Conservation (phyloP, 2,329 filamentous ascomycete species). For the Scedosporium dehoogii region DNA sequence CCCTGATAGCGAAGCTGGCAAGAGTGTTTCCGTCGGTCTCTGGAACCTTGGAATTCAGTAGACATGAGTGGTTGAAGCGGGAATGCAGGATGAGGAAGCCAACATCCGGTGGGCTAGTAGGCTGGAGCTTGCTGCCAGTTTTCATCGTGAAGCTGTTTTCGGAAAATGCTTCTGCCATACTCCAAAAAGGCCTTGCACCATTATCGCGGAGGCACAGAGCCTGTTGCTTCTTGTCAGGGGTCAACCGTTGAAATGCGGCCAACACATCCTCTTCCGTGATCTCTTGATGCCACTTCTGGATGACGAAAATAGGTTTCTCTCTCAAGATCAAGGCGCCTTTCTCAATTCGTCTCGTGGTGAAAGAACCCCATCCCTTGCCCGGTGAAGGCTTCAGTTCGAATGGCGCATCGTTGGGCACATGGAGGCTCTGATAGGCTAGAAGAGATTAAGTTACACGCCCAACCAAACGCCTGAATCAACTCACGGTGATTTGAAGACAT, state of each 20-base stretch:
- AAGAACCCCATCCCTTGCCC: neutral
- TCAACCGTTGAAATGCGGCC: neutral
- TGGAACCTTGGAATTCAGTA: neutral
- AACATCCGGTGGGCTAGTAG: too few relatives aligned
- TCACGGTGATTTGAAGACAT: neutral
- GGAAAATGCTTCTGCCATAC: neutral
- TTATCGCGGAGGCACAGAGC: too few relatives aligned
- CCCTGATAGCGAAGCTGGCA: neutral
- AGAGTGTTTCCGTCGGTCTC: neutral
- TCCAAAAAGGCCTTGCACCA: too few relatives aligned
- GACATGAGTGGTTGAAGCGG: constrained; percentile 1
- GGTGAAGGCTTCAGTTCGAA: neutral
- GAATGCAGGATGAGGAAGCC: neutral
- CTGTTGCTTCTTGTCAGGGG: neutral
- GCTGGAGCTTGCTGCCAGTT: neutral
- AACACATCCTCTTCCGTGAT: neutral
- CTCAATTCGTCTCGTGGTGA: neutral
- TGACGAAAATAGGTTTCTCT: neutral
- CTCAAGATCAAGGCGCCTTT: neutral
- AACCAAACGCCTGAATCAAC: neutral
- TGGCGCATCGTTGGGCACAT: neutral
- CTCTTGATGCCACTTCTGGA: neutral
- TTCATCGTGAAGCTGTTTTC: neutral
- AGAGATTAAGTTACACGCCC: neutral
- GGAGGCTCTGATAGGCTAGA: neutral